These are phyloP conservation scores for Pugionium cornutum DNA, from an alignment of 345 rosid genomes.

Conservation along the genomic window DNA sequence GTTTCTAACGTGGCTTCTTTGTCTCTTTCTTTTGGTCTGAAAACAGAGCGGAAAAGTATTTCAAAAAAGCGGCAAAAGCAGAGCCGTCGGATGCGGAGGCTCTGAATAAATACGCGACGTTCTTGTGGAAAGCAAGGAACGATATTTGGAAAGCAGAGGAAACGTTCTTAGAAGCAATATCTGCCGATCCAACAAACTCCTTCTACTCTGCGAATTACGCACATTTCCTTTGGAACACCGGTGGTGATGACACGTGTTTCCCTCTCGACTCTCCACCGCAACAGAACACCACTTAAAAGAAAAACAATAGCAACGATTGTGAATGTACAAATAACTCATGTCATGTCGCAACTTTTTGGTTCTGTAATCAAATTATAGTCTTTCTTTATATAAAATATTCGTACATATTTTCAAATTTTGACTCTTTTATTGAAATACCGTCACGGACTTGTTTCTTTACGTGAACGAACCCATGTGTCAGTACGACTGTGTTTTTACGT, in stretches of 20 bases:
- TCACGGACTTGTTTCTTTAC: slow-evolving; percentile 19
- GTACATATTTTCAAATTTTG: slow-evolving; percentile 25
- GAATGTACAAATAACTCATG: slow-evolving; percentile 30
- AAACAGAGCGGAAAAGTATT: slow-evolving; percentile 83
- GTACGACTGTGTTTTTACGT: not conserved
- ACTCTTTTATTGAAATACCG: not conserved
- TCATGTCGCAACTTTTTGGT: slow-evolving; percentile 32
- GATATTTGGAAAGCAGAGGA: slow-evolving; percentile 95
- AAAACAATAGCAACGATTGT: slow-evolving; percentile 8
- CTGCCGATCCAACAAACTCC: slow-evolving; percentile 73
- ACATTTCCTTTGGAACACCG: slow-evolving; percentile 92
- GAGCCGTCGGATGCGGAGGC: slow-evolving; percentile 84
- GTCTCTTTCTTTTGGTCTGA: not conserved
- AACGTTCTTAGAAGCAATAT: slow-evolving; percentile 77
- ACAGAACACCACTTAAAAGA: slow-evolving; percentile 27
- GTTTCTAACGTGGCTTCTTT: slow-evolving; percentile 31
- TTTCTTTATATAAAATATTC: slow-evolving; percentile 9
- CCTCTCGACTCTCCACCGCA: slow-evolving; percentile 53
- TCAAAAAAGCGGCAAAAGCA: slow-evolving; percentile 65
- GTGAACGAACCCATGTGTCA: slow-evolving; percentile 26
- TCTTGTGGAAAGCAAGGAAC: slow-evolving; percentile 73
- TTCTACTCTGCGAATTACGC: slow-evolving; percentile 79
- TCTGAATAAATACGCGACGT: slow-evolving; percentile 72
- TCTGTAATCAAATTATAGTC: slow-evolving; percentile 3
- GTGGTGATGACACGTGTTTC: slow-evolving; percentile 95